A percentile compares a stretch with the other conserved stretches of the same genome.
These are phyloP conservation scores for Chalciporus chontae DNA, from an alignment of 768 basidiomycete genomes.

Conservation along the genomic window DNA sequence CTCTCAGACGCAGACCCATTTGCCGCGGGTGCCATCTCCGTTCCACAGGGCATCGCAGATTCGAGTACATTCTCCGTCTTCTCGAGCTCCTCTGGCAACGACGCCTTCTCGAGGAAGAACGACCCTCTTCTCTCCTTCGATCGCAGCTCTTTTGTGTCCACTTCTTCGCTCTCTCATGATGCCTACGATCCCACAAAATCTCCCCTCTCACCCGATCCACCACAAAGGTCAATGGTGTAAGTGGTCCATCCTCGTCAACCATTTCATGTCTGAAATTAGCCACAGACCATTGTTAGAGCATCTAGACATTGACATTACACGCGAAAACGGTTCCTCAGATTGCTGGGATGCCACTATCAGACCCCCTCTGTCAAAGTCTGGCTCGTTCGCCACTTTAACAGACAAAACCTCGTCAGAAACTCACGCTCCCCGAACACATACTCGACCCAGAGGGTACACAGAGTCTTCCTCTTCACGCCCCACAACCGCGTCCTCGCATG, in stretches of 20 bases:
- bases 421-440: slow-evolving; percentile 34
- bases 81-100: slow-evolving; percentile 48
- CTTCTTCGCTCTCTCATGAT: slow-evolving; percentile 44
- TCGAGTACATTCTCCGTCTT: slow-evolving; percentile 50
- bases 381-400: slow-evolving; percentile 32
- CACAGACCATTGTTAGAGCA: background rate
- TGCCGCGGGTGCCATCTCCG: slow-evolving; percentile 45
- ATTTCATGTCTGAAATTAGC: background rate
- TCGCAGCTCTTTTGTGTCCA: slow-evolving; percentile 54
- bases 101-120: slow-evolving; percentile 38
- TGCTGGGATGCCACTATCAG: slow-evolving; percentile 24
- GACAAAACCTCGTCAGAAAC: slow-evolving; percentile 31
- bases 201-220: slow-evolving; percentile 2
- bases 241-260: background rate
- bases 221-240: slow-evolving; percentile 3
- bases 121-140: slow-evolving; percentile 35
- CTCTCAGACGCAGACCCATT: slow-evolving; percentile 66
- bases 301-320: background rate
- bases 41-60: slow-evolving; percentile 37
- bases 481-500: slow-evolving; percentile 32
- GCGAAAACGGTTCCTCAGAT: slow-evolving; percentile 15
- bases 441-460: slow-evolving; percentile 49
- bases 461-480: slow-evolving; percentile 33
- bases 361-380: slow-evolving; percentile 21
- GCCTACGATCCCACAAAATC: background rate